Percentiles rank a stretch among this genome's conserved stretches.
Evolutionary conservation across 2,329 filamentous ascomycete species (phyloP).

Genomic region (Fusarium pilosicola): DNA sequence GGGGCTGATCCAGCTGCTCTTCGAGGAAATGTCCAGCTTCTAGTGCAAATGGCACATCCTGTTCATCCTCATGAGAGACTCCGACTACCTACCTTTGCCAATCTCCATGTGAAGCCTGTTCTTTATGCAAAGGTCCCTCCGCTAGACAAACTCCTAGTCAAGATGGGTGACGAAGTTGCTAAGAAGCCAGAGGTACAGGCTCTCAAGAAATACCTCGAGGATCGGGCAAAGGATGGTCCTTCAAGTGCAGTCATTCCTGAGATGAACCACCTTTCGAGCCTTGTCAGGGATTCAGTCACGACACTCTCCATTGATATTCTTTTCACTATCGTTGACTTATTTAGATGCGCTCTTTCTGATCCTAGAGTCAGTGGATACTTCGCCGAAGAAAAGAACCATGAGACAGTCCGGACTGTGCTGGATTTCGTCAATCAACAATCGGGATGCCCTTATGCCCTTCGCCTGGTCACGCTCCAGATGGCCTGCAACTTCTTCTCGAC

Average conservation of each 20-base stretch:
- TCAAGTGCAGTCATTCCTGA: slow-evolving; percentile 77
- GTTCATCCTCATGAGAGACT: slow-evolving; percentile 79
- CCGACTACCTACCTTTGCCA: slow-evolving; percentile 75
- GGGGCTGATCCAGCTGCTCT: slow-evolving; percentile 78
- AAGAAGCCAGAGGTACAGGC: slow-evolving; percentile 68
- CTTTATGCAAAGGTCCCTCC: slow-evolving; percentile 83
- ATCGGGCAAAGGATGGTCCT: slow-evolving; percentile 65
- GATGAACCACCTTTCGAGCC: slow-evolving; percentile 70
- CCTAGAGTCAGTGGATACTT: slow-evolving; percentile 83
- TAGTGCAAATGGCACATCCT: slow-evolving; percentile 80
- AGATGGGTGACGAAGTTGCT: slow-evolving; percentile 72
- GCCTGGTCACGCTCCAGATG: slow-evolving; percentile 84
- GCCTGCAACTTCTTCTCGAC: slow-evolving; percentile 86
- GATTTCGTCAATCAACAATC: slow-evolving; percentile 65
- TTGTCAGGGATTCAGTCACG: slow-evolving; percentile 65
- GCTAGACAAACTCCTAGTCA: slow-evolving; percentile 81
- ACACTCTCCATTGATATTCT: slow-evolving; percentile 71
- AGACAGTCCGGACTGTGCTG: slow-evolving; percentile 71
- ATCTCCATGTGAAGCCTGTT: slow-evolving; percentile 71
- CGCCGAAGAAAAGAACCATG: slow-evolving; percentile 76
- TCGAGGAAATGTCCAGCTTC: slow-evolving; percentile 75
- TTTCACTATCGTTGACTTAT: slow-evolving; percentile 87
- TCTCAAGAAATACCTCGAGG: slow-evolving; percentile 77
- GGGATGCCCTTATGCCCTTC: slow-evolving; percentile 79
- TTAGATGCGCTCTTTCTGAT: slow-evolving; percentile 81